Percentiles rank a stretch among this genome's conserved stretches.
Evolutionary conservation across 176 grass and related monocot genomes (phyloP).

Genomic region (Rhynchospora pubera): DNA sequence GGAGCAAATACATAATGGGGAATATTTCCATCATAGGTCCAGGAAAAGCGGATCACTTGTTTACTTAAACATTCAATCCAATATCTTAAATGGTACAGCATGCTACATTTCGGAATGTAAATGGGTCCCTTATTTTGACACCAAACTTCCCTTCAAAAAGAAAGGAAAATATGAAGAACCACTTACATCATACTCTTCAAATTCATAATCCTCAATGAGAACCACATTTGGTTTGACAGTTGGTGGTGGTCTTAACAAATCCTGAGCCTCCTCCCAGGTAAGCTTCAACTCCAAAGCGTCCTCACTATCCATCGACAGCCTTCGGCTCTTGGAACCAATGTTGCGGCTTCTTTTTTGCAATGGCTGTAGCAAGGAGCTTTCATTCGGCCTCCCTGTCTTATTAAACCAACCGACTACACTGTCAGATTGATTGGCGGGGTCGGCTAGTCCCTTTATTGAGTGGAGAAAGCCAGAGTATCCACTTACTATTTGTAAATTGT

Average conservation of each 20-base stretch:
- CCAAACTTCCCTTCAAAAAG: background rate
- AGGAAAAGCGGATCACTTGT: too few relatives aligned
- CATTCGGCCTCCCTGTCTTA: conserved; percentile 54
- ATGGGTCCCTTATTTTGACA: too few relatives aligned
- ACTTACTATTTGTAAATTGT: conserved; percentile 65
- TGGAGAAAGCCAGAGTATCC: conserved; percentile 84
- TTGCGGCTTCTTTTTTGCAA: conserved; percentile 78
- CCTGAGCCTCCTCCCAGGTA: too few relatives aligned
- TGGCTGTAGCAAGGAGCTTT: conserved; percentile 30
- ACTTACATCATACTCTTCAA: conserved; percentile 99
- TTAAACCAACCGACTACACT: conserved; percentile 47
- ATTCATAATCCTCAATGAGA: conserved; percentile 80
- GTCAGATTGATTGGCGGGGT: conserved; percentile 37
- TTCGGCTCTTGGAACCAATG: conserved; percentile 75
- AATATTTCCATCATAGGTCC: too few relatives aligned
- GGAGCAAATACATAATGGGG: too few relatives aligned
- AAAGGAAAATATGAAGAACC: background rate
- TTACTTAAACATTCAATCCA: too few relatives aligned
- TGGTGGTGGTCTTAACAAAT: conserved; percentile 27
- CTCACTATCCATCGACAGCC: conserved; percentile 72
- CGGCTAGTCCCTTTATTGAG: conserved; percentile 54
- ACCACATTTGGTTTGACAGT: conserved; percentile 69
- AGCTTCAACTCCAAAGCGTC: conserved; percentile 84
- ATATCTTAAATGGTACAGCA: background rate
- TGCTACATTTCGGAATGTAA: background rate